A percentile compares a stretch with the other conserved stretches of the same genome.
These are phyloP conservation scores for Coniella vitis DNA, from an alignment of 2,329 filamentous ascomycete genomes.

Conservation along the genomic window DNA sequence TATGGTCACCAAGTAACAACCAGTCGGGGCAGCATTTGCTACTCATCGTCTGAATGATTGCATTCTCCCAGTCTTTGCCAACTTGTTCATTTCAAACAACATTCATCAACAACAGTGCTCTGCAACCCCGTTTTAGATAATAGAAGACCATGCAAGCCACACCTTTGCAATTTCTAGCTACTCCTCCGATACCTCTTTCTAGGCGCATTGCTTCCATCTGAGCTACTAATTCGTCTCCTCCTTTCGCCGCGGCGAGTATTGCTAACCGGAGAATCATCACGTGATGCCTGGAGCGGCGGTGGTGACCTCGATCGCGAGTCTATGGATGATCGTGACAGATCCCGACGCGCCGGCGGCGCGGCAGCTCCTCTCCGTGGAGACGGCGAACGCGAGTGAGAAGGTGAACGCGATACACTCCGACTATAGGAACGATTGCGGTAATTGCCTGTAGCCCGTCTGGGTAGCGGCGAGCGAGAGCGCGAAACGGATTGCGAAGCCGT, in stretches of 20 bases:
- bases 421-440: constrained; percentile 11
- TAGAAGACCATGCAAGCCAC: no score
- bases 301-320: constrained; percentile 9
- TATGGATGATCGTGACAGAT: constrained; percentile 2
- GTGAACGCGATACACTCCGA: constrained; percentile 6
- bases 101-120: no score
- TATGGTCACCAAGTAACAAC: no score
- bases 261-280: constrained; percentile 8
- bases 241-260: constrained; percentile 11
- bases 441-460: constrained; percentile 8
- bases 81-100: no score
- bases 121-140: no score
- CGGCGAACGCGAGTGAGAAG: constrained; percentile 2
- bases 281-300: constrained; percentile 5
- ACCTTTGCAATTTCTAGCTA: not conserved
- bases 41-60: no score
- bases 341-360: not conserved
- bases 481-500: constrained; percentile 1
- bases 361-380: constrained; percentile 2
- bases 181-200: constrained; percentile 14
- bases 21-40: no score
- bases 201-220: constrained; percentile 12
- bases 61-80: no score
- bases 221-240: constrained; percentile 14
- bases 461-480: constrained; percentile 8